Evolutionary conservation across 108 stramenopile genomes (phyloP).

Genomic region (Cyclotella choctawhatcheeana): DNA sequence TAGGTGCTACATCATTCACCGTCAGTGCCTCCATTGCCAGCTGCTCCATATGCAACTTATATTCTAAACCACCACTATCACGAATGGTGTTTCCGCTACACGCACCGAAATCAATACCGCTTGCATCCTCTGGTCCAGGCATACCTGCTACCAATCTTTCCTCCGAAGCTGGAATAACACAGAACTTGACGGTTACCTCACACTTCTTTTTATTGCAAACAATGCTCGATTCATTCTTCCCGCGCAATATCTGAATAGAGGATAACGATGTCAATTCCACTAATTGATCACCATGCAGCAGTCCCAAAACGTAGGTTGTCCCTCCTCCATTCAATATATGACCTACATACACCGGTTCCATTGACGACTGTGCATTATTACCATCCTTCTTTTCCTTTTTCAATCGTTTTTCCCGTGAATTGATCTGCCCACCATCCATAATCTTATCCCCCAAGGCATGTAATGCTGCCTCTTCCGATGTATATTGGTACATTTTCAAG

Average conservation of each 20-base stretch:
- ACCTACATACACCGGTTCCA: conserved; percentile 12
- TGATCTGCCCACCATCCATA: conserved; percentile 55
- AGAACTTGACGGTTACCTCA: conserved; percentile 70
- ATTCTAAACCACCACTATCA: conserved; percentile 50
- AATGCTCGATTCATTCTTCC: conserved; percentile 25
- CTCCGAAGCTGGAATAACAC: conserved; percentile 41
- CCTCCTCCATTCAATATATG: background rate
- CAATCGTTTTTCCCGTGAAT: conserved; percentile 30
- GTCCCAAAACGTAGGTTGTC: conserved; percentile 40
- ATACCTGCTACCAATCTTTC: background rate
- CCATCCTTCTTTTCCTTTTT: conserved; percentile 34
- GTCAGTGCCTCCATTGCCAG: background rate
- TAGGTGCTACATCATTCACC: background rate
- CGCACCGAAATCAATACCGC: background rate
- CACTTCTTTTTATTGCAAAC: conserved; percentile 73
- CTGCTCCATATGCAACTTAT: conserved; percentile 28
- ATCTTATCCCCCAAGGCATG: conserved; percentile 41
- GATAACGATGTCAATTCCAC: conserved; percentile 39
- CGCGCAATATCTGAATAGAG: conserved; percentile 30
- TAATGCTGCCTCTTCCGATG: conserved; percentile 46
- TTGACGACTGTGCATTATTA: background rate
- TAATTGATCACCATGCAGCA: conserved; percentile 40
- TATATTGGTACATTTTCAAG: background rate
- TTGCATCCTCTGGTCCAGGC: background rate
- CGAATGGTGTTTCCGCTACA: conserved; percentile 43